phyloP scores from a whole-genome alignment of 768 basidiomycete species.

The Agrocybe chaxingu region DNA sequence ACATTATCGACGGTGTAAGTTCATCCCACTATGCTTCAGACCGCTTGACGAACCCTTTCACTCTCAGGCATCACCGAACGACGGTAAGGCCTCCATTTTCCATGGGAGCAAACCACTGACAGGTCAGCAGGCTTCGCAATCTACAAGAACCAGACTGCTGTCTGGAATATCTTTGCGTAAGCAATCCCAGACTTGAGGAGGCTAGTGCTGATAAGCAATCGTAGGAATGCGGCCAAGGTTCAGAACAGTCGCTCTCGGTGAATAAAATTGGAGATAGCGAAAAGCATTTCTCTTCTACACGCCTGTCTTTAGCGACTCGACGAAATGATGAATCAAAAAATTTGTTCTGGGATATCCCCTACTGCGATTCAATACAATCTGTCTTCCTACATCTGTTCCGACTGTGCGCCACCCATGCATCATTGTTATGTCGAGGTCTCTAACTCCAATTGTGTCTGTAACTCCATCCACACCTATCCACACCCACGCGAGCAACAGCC shows the following conservation, averaged over 20 bases:
- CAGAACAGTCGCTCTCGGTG: conserved; percentile 28
- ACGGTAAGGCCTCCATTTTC: conserved; percentile 30
- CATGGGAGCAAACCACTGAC: background rate
- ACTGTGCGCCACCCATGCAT: no score
- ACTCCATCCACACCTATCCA: background rate
- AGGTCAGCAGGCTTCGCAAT: conserved; percentile 37
- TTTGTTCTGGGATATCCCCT: no score
- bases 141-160: conserved; percentile 48
- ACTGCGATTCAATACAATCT: no score
- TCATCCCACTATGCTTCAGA: background rate
- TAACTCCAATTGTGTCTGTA: no score
- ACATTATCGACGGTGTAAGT: conserved; percentile 42
- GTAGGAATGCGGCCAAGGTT: conserved; percentile 30
- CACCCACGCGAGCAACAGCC: background rate
- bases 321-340: no score
- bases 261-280: background rate
- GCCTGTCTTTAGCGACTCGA: no score
- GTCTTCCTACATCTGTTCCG: no score
- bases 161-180: conserved; percentile 53
- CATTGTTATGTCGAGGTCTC: no score
- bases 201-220: conserved; percentile 4
- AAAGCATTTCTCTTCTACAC: no score
- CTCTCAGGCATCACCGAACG: conserved; percentile 49
- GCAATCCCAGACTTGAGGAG: conserved; percentile 3
- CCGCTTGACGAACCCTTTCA: background rate